Base-by-base conservation (phyloP, 2,329 filamentous ascomycete species). In the Trichoderma cornu-damae region DNA sequence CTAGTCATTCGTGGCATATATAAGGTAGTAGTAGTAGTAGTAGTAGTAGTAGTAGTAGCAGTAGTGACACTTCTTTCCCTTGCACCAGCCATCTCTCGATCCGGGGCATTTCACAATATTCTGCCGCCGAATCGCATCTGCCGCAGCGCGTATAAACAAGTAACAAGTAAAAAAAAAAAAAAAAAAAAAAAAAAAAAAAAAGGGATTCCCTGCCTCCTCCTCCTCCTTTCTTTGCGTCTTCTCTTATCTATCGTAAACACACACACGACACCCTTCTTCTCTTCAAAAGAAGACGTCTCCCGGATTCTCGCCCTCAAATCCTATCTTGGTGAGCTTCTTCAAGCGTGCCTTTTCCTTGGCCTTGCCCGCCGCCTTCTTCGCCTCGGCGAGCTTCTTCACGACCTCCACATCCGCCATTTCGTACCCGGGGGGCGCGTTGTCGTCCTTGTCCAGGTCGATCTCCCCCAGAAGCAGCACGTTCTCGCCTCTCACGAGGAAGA, bases 391-490 rank as follows among this genome's bases (percentile, higher is more conserved):
- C 60, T 81, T 83, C 63, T 86, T 84, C 35, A 96, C 89, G 61
- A 86, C 75, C 46, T 87, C 82, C 47, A 85, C 77, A 1, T 89
- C 80, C 1, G 85, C 90, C 62, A 71, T 68, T 66, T 83, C 76
- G 62, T 88, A 90, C 30, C 86, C 84, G 1, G 90, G 90, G 12
- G 90, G 80, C 16, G 90, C 79, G 59, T 95, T 86, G 71, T 99
- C 94, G 73, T 99, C 94, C 68, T 88, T 90, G 77, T 99, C 94
- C 22, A 99, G 83, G 71, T 99, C 94, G 66, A 99, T 96, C 74
- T 97, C 95, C 35, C 94, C 94, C 16, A 97, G 81, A 43, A 99
- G 79, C 51, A 96, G 79, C n/a, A 99, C 94, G 71, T 99, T 99
- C 76, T 99, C 94, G 64, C 94, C 94, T 59, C 94, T 82, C 44